Conservation (phyloP, 2,329 filamentous ascomycete species). For the Dactylonectria macrodidyma region DNA sequence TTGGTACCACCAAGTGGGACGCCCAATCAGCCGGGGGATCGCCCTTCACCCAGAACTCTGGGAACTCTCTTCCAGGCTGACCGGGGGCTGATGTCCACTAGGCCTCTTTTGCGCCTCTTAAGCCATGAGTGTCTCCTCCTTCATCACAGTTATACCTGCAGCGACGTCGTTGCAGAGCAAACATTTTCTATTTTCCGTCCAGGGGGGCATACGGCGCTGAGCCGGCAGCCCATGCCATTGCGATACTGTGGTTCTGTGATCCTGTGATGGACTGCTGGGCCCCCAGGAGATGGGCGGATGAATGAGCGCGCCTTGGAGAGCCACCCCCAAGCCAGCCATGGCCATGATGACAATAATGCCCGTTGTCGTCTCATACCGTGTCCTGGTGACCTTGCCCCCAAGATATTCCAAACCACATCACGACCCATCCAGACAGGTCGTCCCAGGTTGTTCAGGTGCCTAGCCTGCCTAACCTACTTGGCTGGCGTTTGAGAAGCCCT, state of each 20-base stretch:
- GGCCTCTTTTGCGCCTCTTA: constrained; percentile 9
- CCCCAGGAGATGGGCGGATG: constrained; percentile 23
- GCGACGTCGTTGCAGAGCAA: constrained; percentile 10
- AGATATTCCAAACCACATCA: constrained; percentile 2
- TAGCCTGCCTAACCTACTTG: background rate
- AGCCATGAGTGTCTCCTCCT: background rate
- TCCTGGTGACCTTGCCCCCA: constrained; percentile 8
- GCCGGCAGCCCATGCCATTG: constrained; percentile 6
- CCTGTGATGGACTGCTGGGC: constrained; percentile 8
- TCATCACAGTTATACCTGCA: constrained; percentile 12
- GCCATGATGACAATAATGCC: background rate
- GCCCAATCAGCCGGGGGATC: constrained; percentile 41
- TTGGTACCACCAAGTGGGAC: constrained; percentile 34
- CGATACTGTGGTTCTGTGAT: background rate
- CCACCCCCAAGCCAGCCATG: constrained; percentile 13
- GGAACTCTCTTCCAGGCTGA: constrained; percentile 30
- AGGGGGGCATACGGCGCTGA: constrained; percentile 3
- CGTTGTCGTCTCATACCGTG: constrained; percentile 1
- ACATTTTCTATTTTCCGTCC: constrained; percentile 1
- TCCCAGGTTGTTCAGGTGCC: background rate
- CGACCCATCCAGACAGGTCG: constrained; percentile 3
- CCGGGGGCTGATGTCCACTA: constrained; percentile 33
- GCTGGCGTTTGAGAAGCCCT: constrained; percentile 18
- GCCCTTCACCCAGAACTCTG: constrained; percentile 39
- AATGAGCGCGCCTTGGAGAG: constrained; percentile 17